Conservation (phyloP, 495 filamentous ascomycete genomes). For the Neurospora cerealis region DNA sequence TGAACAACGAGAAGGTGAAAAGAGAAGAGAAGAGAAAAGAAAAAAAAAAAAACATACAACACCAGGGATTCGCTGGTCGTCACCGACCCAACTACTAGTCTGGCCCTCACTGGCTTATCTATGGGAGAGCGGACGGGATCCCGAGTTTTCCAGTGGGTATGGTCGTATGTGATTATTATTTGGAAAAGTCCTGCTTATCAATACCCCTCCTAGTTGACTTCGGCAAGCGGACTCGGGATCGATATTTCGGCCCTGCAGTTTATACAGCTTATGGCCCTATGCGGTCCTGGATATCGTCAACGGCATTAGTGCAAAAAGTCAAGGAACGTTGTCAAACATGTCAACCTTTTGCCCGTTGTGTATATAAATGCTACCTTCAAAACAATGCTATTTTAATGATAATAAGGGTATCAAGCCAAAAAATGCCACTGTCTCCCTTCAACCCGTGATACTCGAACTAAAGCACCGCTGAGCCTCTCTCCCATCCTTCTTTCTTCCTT, state of each 20-base stretch:
- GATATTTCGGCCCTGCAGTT: too few species aligned
- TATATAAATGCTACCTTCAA: not conserved
- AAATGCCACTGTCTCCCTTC: not conserved
- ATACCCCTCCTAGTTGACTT: not conserved
- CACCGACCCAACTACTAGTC: slow-evolving; percentile 42
- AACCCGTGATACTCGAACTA: not conserved
- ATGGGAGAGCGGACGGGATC: slow-evolving; percentile 44
- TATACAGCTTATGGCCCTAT: too few species aligned
- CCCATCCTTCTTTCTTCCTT: not conserved
- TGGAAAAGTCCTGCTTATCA: not conserved
- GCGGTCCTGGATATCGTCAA: not conserved
- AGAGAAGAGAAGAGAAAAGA: not conserved
- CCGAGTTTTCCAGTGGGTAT: slow-evolving; percentile 34
- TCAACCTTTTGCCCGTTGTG: not conserved
- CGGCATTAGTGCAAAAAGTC: not conserved
- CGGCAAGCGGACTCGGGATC: not conserved
- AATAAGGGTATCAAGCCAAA: not conserved
- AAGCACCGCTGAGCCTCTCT: not conserved
- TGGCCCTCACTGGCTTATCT: slow-evolving; percentile 23
- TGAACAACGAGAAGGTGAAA: not conserved
- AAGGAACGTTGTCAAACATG: too few species aligned
- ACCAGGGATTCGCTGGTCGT: slow-evolving; percentile 26
- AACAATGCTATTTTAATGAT: not conserved
- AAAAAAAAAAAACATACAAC: slow-evolving; percentile 13
- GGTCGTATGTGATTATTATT: slow-evolving; percentile 27